phyloP scores from a whole-genome alignment of 1,139 yeast species.

The Yamadazyma pseudoaaseri region DNA sequence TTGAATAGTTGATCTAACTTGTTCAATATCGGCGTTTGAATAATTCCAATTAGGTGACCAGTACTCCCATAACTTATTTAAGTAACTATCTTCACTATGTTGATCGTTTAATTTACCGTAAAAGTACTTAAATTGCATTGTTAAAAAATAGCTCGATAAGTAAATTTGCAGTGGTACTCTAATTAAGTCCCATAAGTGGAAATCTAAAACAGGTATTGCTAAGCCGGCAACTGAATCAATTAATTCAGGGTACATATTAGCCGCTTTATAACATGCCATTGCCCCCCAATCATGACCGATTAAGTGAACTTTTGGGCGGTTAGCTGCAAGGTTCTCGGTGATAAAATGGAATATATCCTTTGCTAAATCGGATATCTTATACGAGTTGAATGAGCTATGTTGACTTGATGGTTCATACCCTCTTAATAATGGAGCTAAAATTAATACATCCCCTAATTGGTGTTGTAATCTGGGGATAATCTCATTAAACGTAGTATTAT shows the following conservation, averaged over 20 bases:
- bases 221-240: slow-evolving; percentile 35
- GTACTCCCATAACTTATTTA: slow-evolving; percentile 34
- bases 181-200: slow-evolving; percentile 26
- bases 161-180: slow-evolving; percentile 37
- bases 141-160: slow-evolving; percentile 37
- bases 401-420: slow-evolving; percentile 42
- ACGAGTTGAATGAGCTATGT: slow-evolving; percentile 22
- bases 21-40: slow-evolving; percentile 24
- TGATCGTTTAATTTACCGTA: slow-evolving; percentile 23
- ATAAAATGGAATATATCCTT: slow-evolving; percentile 39
- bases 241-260: slow-evolving; percentile 35
- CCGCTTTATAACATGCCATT: slow-evolving; percentile 33
- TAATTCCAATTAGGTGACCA: slow-evolving; percentile 46
- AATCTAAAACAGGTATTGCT: slow-evolving; percentile 39
- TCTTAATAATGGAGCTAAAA: slow-evolving; percentile 39
- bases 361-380: slow-evolving; percentile 32
- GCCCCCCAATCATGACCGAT: slow-evolving; percentile 54
- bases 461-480: slow-evolving; percentile 23
- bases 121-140: slow-evolving; percentile 35
- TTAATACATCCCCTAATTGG: slow-evolving; percentile 23
- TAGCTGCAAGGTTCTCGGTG: slow-evolving; percentile 10
- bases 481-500: slow-evolving; percentile 28
- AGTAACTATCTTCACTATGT: slow-evolving; percentile 23
- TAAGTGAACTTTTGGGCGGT: slow-evolving; percentile 33
- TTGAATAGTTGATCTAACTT: slow-evolving; percentile 27